Evolutionary conservation across 2,329 filamentous ascomycete genomes (phyloP), one percentile per base, ranked within the genome.

Genomic region (Fusarium austroafricanum): DNA sequence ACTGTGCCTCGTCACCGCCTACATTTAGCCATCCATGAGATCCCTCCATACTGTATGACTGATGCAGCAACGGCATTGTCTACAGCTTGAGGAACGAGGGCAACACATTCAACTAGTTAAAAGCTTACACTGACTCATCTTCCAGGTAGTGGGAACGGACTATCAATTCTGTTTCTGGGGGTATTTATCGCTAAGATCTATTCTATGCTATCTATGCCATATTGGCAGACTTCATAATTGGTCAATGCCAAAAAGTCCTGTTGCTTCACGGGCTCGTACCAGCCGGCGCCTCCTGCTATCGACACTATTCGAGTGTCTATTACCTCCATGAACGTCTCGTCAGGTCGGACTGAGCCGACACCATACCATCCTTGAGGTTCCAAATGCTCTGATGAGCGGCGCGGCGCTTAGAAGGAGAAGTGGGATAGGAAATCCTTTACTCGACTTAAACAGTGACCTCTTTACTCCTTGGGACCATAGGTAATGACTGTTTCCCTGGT

Each of bases 401-500:
- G 40, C 45, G 21, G 44, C 40, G 47, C 28, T 70, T 67, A 10
- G 26, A 17, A 31, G 35, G 33, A 17, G 14, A 35, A 12, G 14
- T 39, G n/a, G 21, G 17, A 23, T 10, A 15, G 31, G 35, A 51
- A 49, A 15, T 31, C n/a, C 20, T 10, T 44, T 12, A 4, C n/a
- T 38, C 37, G 14, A 17, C 10, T 28, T 8, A 2, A 14, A 0
- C 3, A 28, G 3, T 17, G 15, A 4, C 23, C 14, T 20, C 6
- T 49, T 58, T 47, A 17, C 1, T 62, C 59, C 20, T 31, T 61
- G 7, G 69, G 69, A 0, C 70, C 68, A 11, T 73, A 73, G 1
- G 67, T 65, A 10, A 75, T 66, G 12, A 67, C 56, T 9, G 69
- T 75, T 61, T 75, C 73, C 33, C 66, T 66, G 4, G 72, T 75